A percentile compares a stretch with the other conserved stretches of the same genome.
Conservation (phyloP, 257 asterid genomes). For the Fraxinus quadrangulata region DNA sequence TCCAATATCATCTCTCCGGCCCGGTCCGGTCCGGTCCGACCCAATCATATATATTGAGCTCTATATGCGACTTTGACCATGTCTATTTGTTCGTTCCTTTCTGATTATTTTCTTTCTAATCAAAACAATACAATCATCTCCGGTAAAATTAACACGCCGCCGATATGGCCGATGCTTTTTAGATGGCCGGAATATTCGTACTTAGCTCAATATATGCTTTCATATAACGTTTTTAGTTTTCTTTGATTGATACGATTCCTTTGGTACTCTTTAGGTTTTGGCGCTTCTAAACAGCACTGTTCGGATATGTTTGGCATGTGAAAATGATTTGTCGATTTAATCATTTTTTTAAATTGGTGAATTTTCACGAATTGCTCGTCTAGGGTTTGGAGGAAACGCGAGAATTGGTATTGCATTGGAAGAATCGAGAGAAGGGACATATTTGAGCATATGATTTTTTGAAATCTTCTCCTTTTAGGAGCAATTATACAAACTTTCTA, state of each 20-base stretch:
- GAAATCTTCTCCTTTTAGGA: not conserved
- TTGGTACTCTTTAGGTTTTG: conserved; percentile 42
- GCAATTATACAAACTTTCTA: conserved; percentile 5
- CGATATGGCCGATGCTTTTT: conserved; percentile 32
- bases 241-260: conserved; percentile 42
- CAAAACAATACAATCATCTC: not conserved
- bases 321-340: conserved; percentile 18
- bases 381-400: conserved; percentile 66
- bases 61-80: not conserved
- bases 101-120: not conserved
- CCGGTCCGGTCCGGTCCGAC: too few relatives aligned
- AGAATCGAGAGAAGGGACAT: conserved; percentile 24
- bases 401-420: conserved; percentile 41
- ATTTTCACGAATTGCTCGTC: conserved; percentile 43
- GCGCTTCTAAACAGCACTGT: not conserved
- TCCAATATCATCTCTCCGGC: too few relatives aligned
- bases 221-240: not conserved
- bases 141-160: not conserved
- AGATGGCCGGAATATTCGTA: conserved; percentile 34
- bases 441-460: conserved; percentile 38
- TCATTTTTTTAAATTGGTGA: conserved; percentile 43
- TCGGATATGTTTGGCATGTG: conserved; percentile 28
- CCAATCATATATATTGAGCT: not conserved
- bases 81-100: not conserved
- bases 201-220: conserved; percentile 22